Base-by-base conservation (phyloP, 2,329 filamentous ascomycete genomes). In the Sarocladiaceae sp. region DNA sequence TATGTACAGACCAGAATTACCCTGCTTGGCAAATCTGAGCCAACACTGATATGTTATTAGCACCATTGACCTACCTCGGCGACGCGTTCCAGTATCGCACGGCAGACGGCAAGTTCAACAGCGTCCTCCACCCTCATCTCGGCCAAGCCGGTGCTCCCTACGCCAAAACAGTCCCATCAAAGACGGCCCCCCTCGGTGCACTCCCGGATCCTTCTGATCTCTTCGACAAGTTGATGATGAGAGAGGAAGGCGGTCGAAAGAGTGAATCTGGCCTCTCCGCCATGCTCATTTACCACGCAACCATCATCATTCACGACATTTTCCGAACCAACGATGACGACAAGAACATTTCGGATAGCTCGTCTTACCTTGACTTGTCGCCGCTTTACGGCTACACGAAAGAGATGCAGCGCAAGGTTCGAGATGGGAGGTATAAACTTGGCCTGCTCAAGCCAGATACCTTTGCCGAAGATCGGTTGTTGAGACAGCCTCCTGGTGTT, bases 251-350 rank as follows among this genome's bases (percentile, higher is more conserved):
- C 0, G 61, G 59, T n/a, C 76, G 81, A 55, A 73, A 82, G 52
- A 87, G 90, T 62, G 83, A 85, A 0, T 86, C 86, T 49, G 79
- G 82, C n/a, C 83, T 91, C 36, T 90, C 86, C 0, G 86, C 83
- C 59, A 82, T 90, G 69, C 71, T 92, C 15, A 90, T 89, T 65
- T 90, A 90, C 57, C 72, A 88, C 39, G 88, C 87, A 0, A 82
- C 85, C 6, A 86, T 92, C 60, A 66, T 67, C 50, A 69, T 69
- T 12, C 66, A 69, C 22, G 66, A 68, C 22, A 65, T 69, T 52
- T 69, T 69, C 55, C 60, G 64, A 4, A 68, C 66, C 2, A 81
- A 80, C 58, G 79, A 82, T 23, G 71, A 71, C 4, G 83, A 90
- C 63, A 77, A 74, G 60, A 81, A 79, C 52, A 81, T 79, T 52